Percentiles rank a stretch among this genome's conserved stretches.
Evolutionary conservation across 805 yeast genomes (phyloP).

Genomic region (Priceomyces carsonii): DNA sequence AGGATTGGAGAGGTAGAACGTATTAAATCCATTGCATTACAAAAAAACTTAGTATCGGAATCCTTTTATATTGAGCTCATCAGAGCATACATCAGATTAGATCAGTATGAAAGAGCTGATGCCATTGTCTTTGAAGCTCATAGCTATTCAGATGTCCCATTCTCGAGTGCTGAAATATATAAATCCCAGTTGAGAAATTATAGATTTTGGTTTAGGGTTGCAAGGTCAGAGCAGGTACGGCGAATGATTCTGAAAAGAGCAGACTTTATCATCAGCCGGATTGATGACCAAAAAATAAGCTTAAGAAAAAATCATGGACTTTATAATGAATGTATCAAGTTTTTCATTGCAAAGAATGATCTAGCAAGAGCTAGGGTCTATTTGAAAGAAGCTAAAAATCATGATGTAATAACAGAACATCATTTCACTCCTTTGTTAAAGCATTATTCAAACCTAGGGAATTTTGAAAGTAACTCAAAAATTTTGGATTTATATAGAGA

Average conservation of each 20-base stretch:
- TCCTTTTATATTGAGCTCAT: conserved; percentile 27
- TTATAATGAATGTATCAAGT: conserved; percentile 28
- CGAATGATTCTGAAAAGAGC: conserved; percentile 10
- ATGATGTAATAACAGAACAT: conserved; percentile 20
- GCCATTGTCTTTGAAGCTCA: conserved; percentile 32
- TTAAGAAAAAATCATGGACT: conserved; percentile 12
- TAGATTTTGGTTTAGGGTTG: conserved; percentile 25
- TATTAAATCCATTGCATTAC: conserved; percentile 17
- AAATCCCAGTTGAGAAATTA: conserved; percentile 30
- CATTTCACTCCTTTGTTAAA: conserved; percentile 32
- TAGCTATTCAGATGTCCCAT: conserved; percentile 26
- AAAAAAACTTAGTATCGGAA: conserved; percentile 20
- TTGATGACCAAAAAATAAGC: conserved; percentile 13
- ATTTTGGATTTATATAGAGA: conserved; percentile 32
- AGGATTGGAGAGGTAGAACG: conserved; percentile 20
- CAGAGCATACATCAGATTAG: conserved; percentile 27
- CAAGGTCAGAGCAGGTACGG: conserved; percentile 8
- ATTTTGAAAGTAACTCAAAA: conserved; percentile 20
- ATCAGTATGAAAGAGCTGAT: conserved; percentile 35
- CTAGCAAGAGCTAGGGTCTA: conserved; percentile 20
- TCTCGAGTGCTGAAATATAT: conserved; percentile 25
- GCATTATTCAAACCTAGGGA: conserved; percentile 15
- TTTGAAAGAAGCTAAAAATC: conserved; percentile 17
- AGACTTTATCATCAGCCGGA: conserved; percentile 11
- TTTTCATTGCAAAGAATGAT: conserved; percentile 16